Evolutionary conservation across 2,329 filamentous ascomycete species (phyloP), one percentile per base, ranked within the genome.

Genomic region (Plectosphaerella cucumerina): DNA sequence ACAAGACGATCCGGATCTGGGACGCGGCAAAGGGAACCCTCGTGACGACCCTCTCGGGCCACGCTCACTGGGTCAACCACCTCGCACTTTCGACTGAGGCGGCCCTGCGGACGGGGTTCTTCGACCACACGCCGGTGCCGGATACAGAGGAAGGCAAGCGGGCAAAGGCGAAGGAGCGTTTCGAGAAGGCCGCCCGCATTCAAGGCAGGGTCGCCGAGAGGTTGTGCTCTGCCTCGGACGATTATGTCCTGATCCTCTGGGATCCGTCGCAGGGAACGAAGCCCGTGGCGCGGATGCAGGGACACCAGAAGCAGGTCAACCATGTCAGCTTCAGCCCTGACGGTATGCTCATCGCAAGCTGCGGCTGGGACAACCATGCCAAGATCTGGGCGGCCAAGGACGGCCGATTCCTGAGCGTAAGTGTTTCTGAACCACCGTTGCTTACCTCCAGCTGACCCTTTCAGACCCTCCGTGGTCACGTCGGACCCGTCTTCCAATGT

Each of bases 161-260:
- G 15, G 74, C 77, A 6, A 90, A 90, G 65, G 92, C 94, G 0
- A 87, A 85, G 66, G 81, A 87, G 59, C 82, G 91, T 22, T 97
- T 96, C 63, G 85, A 94, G 60, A 90, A 91, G 65, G 91, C 91
- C 2, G 90, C 90, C 5, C 88, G 78, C 2, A 78, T 91, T 23
- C 82, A 86, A 56, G 88, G 88, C 22, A 83, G 86, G 62, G 77
- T 96, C 20, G 84, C 88, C 1, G 94, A 99, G 72, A 82, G 89
- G 23, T 72, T 97, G 4, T 89, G 96, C 3, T 95, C 91, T 9
- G 94, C 93, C 3, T 93, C 87, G 58, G 94, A 97, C 64, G 94
- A 99, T 68, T 96, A 92, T 67, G 96, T 92, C 6, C 93, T 99
- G 81, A 96, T 91, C 65, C 79, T 99, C 8, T 99, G 93, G 93